A percentile compares a stretch with the other conserved stretches of the same genome.
phyloP scores from a whole-genome alignment of 176 grass and related monocot species.

The Oryza coarctata region DNA sequence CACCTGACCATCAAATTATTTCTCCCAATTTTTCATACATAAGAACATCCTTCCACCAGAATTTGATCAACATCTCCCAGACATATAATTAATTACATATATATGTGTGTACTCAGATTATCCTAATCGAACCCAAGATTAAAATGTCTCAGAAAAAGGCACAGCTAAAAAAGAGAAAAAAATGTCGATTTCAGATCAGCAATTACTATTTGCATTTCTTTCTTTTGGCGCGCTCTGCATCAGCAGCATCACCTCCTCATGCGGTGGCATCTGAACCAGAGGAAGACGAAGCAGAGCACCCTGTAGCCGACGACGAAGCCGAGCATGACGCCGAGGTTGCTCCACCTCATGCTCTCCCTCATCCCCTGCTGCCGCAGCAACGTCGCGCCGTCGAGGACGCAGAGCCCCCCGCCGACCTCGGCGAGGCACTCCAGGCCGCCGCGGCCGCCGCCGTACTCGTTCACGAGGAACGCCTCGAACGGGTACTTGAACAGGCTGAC shows the following conservation, averaged over 20 bases:
- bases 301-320: slow-evolving; percentile 77
- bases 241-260: slow-evolving; percentile 45
- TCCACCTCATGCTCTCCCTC: slow-evolving; percentile 72
- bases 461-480: slow-evolving; percentile 80
- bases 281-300: slow-evolving; percentile 75
- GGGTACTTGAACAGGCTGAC: slow-evolving; percentile 94
- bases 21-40: slow-evolving; percentile 20
- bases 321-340: slow-evolving; percentile 72
- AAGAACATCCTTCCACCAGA: slow-evolving; percentile 15
- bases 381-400: slow-evolving; percentile 60
- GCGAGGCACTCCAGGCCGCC: slow-evolving; percentile 64
- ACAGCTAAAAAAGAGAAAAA: not conserved
- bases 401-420: slow-evolving; percentile 26
- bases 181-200: slow-evolving; percentile 13
- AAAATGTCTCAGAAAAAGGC: slow-evolving; percentile 28
- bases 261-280: slow-evolving; percentile 77
- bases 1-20: slow-evolving; percentile 5
- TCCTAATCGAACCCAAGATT: slow-evolving; percentile 31
- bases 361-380: slow-evolving; percentile 77
- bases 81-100: slow-evolving; percentile 19
- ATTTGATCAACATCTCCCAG: slow-evolving; percentile 22
- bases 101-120: slow-evolving; percentile 32
- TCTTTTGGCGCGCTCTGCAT: slow-evolving; percentile 2
- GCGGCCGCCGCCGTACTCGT: slow-evolving; percentile 73
- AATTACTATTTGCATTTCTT: slow-evolving; percentile 29